Percentiles rank a stretch among this genome's conserved stretches.
Evolutionary conservation across 257 asterid genomes (phyloP).

Genomic region (Handroanthus guayacan): DNA sequence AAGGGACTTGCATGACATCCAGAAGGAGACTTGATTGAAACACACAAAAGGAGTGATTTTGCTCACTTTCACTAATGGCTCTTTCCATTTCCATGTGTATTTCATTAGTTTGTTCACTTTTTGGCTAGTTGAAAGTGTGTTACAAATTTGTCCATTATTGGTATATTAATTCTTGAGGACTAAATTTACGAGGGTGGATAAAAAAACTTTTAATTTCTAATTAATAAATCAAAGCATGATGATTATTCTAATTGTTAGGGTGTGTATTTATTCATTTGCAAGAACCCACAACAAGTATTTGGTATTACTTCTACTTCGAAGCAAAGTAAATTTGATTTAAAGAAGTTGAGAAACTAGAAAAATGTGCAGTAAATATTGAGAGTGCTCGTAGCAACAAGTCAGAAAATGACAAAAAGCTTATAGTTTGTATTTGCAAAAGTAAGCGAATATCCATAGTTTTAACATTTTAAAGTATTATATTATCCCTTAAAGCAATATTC

Average conservation of each 20-base stretch:
- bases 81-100: slow-evolving; percentile 41
- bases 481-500: no score
- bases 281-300: no score
- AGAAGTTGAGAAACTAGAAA: no score
- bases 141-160: slow-evolving; percentile 34
- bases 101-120: slow-evolving; percentile 29
- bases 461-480: no score
- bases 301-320: no score
- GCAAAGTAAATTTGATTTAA: no score
- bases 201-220: neutral
- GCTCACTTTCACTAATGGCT: slow-evolving; percentile 29
- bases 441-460: no score
- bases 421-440: no score
- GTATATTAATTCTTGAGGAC: slow-evolving; percentile 15
- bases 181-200: neutral
- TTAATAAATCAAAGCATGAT: neutral
- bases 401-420: no score
- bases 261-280: no score
- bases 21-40: slow-evolving; percentile 33
- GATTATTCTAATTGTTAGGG: neutral
- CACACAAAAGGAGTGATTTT: slow-evolving; percentile 20
- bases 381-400: no score
- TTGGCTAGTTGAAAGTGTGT: slow-evolving; percentile 28
- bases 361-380: no score
- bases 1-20: slow-evolving; percentile 43